Base-by-base conservation (phyloP, 2,329 filamentous ascomycete species). In the Xylariaceae sp. region DNA sequence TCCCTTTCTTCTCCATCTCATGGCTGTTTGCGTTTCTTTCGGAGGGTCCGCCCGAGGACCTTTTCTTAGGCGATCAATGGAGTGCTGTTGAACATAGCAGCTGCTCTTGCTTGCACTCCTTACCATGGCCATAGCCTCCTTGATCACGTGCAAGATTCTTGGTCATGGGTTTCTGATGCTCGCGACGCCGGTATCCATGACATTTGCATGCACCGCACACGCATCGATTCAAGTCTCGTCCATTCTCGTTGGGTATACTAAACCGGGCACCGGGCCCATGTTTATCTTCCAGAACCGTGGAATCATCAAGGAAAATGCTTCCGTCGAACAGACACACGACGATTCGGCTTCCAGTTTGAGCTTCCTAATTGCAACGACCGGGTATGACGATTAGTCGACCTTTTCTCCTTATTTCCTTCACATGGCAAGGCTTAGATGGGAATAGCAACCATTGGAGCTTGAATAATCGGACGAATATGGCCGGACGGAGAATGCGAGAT, bases 181-280 rank as follows among this genome's bases (percentile, higher is more conserved):
- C 59, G 49, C 2, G 47, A 59, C 55, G 23, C 73, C 67, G 80
- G 71, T 61, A 78, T 84, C 3, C 67, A 73, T 34, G 80, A 87
- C 54, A 89, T 90, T 30, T 30, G 23, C 35, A 79, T 87, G 15
- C 73, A 77, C 1, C 79, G 83, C 48, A 92, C 95, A 61, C 75
- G 78, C 47, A 69, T 76, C 1, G 88, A 93, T 70, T 88, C 88
- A 66, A 91, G 92, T 0, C 61, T 92, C 8, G 71, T 78, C 50
- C 91, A 90, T 2, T 88, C 96, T 67, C 96, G 92, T 92, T 88
- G 90, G 0, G 92, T 92, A 0, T 96, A 96, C 72, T 90, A 96
- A 96, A 68, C 92, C 92, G 1, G 88, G 88, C 64, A 68, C 92
- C 92, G 1, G 88, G 88, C 64, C 96, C 92, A 0, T 92, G 96